phyloP scores from a whole-genome alignment of 2,329 filamentous ascomycete genomes.

The Salinomyces thailandicus region DNA sequence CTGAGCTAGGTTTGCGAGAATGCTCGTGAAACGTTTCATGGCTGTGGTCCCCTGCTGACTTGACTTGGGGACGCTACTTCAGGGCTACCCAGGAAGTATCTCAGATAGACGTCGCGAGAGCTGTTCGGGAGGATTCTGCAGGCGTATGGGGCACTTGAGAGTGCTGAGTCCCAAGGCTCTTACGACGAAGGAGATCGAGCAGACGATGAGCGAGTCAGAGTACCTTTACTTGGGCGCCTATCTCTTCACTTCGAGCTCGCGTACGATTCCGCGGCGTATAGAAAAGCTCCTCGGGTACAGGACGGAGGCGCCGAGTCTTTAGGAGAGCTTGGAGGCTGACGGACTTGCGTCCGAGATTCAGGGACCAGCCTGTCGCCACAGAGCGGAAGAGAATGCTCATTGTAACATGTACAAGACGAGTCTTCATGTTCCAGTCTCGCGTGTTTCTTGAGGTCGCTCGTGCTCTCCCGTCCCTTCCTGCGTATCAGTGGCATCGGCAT shows the following conservation, averaged over 20 bases:
- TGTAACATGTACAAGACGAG: not conserved
- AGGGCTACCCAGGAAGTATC: slow-evolving; percentile 29
- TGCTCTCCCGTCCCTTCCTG: not conserved
- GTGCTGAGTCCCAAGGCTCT: slow-evolving; percentile 19
- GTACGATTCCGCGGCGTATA: slow-evolving; percentile 43
- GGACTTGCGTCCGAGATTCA: slow-evolving; percentile 3
- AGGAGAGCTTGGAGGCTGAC: slow-evolving; percentile 39
- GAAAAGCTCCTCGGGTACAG: slow-evolving; percentile 48
- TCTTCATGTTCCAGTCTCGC: not conserved
- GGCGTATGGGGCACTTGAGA: slow-evolving; percentile 17
- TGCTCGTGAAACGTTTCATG: too few relatives aligned
- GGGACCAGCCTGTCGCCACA: not conserved
- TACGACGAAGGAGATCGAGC: slow-evolving; percentile 17
- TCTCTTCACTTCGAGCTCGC: slow-evolving; percentile 45
- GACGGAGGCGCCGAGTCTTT: slow-evolving; percentile 39
- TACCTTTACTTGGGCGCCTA: slow-evolving; percentile 24
- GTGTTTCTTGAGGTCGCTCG: not conserved
- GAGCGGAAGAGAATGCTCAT: too few relatives aligned
- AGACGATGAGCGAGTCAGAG: slow-evolving; percentile 12
- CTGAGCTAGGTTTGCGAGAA: too few relatives aligned
- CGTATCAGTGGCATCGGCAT: not conserved
- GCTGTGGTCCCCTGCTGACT: too few relatives aligned
- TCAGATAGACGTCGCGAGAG: slow-evolving; percentile 21
- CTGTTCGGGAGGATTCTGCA: slow-evolving; percentile 19
- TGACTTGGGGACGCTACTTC: slow-evolving; percentile 40